Conservation (phyloP, 2,329 filamentous ascomycete species). For the Trematosphaeria pertusa region DNA sequence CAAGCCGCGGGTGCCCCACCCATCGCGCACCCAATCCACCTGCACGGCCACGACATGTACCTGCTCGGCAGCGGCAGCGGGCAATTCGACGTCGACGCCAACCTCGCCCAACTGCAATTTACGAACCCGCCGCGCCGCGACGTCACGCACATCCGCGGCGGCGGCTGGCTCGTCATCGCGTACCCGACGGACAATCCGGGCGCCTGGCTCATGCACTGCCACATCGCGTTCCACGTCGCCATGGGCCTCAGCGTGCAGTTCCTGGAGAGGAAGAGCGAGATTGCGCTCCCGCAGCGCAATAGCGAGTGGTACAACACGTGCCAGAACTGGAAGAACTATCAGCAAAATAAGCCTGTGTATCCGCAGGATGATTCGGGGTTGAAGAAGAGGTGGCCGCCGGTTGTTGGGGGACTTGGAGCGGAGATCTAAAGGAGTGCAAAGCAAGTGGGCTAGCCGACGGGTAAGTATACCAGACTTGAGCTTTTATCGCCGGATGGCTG, state of each 20-base stretch:
- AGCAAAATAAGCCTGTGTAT: conserved; percentile 35
- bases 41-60: conserved; percentile 37
- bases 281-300: conserved; percentile 26
- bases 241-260: conserved; percentile 37
- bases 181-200: conserved; percentile 61
- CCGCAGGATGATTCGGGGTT: conserved; percentile 51
- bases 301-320: conserved; percentile 37
- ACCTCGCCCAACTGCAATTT: conserved; percentile 38
- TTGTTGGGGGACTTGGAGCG: conserved; percentile 5
- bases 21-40: conserved; percentile 43
- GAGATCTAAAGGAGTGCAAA: too few species aligned
- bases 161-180: conserved; percentile 56
- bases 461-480: too few species aligned
- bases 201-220: conserved; percentile 40
- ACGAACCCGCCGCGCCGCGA: conserved; percentile 46
- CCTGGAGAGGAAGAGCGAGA: conserved; percentile 29
- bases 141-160: conserved; percentile 35
- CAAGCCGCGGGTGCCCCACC: conserved; percentile 42
- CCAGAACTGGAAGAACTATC: conserved; percentile 40
- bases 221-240: conserved; percentile 39
- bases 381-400: conserved; percentile 39
- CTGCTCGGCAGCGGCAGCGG: conserved; percentile 44
- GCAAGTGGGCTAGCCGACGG: too few species aligned
- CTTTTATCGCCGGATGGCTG: too few species aligned
- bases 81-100: conserved; percentile 16